Percentiles rank a stretch among this genome's conserved stretches.
Evolutionary conservation across 441 rosid genomes (phyloP).

Genomic region (Macaranga tanarius): DNA sequence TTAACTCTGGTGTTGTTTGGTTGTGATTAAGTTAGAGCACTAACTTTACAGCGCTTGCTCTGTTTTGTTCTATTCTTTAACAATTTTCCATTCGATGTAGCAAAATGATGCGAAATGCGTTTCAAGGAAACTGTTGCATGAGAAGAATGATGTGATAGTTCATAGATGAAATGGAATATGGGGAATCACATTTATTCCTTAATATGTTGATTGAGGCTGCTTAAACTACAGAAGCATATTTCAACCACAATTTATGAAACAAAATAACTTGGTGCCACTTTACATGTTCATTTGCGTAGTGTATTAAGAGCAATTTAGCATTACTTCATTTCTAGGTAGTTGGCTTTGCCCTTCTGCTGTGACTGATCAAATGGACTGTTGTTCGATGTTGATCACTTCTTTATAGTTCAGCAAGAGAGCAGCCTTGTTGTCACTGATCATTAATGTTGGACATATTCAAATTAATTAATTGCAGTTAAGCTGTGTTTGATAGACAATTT

Average conservation of each 20-base stretch:
- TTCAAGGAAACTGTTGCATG: background rate
- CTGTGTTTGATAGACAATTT: background rate
- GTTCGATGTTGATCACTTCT: background rate
- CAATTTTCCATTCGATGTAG: background rate
- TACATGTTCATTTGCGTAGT: background rate
- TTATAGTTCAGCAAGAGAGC: background rate
- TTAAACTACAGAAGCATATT: background rate
- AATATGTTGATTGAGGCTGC: background rate
- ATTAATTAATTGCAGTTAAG: background rate
- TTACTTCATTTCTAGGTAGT: no score
- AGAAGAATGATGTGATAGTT: background rate
- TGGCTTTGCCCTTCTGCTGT: background rate
- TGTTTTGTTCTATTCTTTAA: background rate
- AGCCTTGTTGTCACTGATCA: background rate
- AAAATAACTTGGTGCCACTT: background rate
- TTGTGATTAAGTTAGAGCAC: conserved; percentile 5
- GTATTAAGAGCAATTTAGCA: background rate
- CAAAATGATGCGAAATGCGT: background rate
- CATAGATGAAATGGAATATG: background rate
- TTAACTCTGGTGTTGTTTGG: background rate
- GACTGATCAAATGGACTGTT: background rate
- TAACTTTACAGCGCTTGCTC: background rate
- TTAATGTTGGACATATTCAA: background rate
- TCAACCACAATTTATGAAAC: background rate
- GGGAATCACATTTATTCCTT: background rate